phyloP scores from a whole-genome alignment of 2,329 filamentous ascomycete genomes.

The Sarocladium strictum region DNA sequence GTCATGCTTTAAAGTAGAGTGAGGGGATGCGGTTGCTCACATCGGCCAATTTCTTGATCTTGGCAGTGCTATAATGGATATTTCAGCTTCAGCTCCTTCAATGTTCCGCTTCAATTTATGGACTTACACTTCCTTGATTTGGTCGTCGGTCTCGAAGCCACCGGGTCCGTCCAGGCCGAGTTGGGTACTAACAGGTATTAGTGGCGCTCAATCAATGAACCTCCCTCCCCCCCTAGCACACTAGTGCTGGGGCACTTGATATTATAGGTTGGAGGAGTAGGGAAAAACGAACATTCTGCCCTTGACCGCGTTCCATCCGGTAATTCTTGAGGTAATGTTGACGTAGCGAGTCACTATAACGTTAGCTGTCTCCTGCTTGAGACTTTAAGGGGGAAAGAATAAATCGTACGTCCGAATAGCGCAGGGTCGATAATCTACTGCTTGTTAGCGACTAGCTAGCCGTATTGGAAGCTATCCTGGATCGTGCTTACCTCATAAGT shows the following conservation, averaged over 20 bases:
- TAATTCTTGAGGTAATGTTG: constrained; percentile 5
- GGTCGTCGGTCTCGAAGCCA: constrained; percentile 7
- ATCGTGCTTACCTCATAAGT: constrained; percentile 4
- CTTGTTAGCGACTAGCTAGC: not conserved
- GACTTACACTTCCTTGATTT: constrained; percentile 8
- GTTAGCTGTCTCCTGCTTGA: constrained; percentile 1
- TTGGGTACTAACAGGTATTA: constrained; percentile 6
- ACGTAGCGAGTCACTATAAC: constrained; percentile 7
- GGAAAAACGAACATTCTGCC: constrained; percentile 3
- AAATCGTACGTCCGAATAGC: constrained; percentile 1
- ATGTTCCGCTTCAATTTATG: constrained; percentile 1
- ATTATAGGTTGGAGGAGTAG: constrained; percentile 3
- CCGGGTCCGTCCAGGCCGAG: constrained; percentile 6
- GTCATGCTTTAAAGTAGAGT: constrained; percentile 4
- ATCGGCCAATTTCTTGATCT: constrained; percentile 3
- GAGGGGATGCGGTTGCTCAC: constrained; percentile 2
- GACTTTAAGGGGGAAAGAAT: not conserved
- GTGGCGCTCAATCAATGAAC: constrained; percentile 2
- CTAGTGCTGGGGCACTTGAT: not conserved
- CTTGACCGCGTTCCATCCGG: constrained; percentile 10
- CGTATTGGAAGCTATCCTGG: not conserved
- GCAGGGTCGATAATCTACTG: constrained; percentile 6
- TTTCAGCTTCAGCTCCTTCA: not conserved
- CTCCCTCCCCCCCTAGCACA: not conserved
- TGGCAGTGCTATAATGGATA: constrained; percentile 6